phyloP scores from a whole-genome alignment of 2,329 filamentous ascomycete genomes.

The Alternaria viburni region DNA sequence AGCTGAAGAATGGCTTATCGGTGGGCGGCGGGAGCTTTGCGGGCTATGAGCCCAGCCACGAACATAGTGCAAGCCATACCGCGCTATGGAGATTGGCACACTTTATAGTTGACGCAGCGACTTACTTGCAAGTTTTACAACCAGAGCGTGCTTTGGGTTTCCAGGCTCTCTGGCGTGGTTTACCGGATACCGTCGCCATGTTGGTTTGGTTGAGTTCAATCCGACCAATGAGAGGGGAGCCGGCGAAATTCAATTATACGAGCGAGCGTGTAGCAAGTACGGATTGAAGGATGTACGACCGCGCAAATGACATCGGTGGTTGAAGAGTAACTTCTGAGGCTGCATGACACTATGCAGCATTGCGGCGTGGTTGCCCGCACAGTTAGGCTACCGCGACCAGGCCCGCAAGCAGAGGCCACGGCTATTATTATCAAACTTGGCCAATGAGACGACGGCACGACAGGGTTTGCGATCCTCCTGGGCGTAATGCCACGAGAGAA shows the following conservation, averaged over 20 bases:
- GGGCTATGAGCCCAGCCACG: not conserved
- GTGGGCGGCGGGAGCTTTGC: not conserved
- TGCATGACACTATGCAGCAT: conserved; percentile 9
- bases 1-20: not conserved
- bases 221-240: not conserved
- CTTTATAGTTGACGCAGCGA: not conserved
- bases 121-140: conserved; percentile 29
- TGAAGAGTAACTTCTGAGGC: not conserved
- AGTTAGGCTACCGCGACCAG: not conserved
- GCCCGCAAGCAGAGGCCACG: not conserved
- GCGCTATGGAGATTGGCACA: not conserved
- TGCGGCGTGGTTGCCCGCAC: conserved; percentile 4
- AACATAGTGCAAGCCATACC: not conserved
- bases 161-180: conserved; percentile 23
- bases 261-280: not conserved
- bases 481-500: not conserved
- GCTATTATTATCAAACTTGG: not conserved
- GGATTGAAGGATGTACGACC: not conserved
- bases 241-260: not conserved
- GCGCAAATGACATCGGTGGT: conserved; percentile 6
- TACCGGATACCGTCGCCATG: conserved; percentile 13
- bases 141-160: conserved; percentile 22
- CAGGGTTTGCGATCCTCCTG: not conserved
- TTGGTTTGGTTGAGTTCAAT: not conserved
- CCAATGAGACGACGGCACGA: not conserved